Base-by-base conservation (phyloP, 352 stramenopile species). In the Pythium sukuiense region DNA sequence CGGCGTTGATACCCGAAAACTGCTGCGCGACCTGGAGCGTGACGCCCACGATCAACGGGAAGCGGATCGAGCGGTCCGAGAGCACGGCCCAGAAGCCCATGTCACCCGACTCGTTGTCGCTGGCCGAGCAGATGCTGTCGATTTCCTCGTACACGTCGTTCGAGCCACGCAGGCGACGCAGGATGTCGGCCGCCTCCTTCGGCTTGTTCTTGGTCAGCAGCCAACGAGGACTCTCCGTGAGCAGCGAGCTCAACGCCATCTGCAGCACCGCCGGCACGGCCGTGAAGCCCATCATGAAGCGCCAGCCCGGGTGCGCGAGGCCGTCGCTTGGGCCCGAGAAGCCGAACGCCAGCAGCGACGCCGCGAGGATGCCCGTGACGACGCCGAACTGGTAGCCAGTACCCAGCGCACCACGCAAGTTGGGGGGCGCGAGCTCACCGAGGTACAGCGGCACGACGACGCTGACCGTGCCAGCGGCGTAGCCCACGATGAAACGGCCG, bases 121-220 rank as follows among this genome's bases (percentile, higher is more conserved):
- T 79, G 7, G 74, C 74, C 41, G 74, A 81, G 61, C 74, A 81
- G 41, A 81, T 81, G 56, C 71, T 79, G 70, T 81, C 74, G 50
- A 81, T 81, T 61, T 81, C 74, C 41, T 81, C 74, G 59, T 81
- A 81, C 59, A 81, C 74, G 37, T 81, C 74, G 30, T 66, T 71
- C n/a, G 74, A 75, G 55, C 74, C 74, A 61, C 74, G 74, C n/a
- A 81, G 63, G 60, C 71, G 71, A 50, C 74, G 72, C 59, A 81
- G 46, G 39, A 81, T 79, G 43, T 81, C 74, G 20, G 74, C 74
- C 18, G 74, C 74, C 64, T 81, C 74, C 50, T 77, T 76, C 14
- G 74, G 74, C 41, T 73, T 69, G 69, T 81, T 81, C 66, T 81
- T 75, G 7, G 71, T 77, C 27, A 81, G 62, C 60, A 81, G 55